Base-by-base conservation (phyloP, 352 stramenopile genomes). In the Pythium aristosporum region DNA sequence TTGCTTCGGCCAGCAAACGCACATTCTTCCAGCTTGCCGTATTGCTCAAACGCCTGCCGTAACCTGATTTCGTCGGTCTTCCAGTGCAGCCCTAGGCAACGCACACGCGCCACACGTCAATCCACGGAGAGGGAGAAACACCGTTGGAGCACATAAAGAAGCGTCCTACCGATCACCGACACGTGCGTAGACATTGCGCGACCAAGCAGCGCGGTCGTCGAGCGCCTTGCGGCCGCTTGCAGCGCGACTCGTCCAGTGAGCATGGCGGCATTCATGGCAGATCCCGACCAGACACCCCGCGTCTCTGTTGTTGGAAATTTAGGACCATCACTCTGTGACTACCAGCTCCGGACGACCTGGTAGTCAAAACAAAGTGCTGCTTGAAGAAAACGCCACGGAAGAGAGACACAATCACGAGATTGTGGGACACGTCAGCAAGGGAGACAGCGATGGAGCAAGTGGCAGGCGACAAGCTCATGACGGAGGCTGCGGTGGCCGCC, bases 31-130 rank as follows among this genome's bases (percentile, higher is more conserved):
- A 92, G 69, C 25, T 65, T 80, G 28, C 84, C 84, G 47, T 76
- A 91, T 6, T 21, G 44, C 2, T 59, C 54, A 62, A 92, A 92
- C 23, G 76, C 77, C 55, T 89, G 47, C 7, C 74, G 80, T 57
- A 93, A 61, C 28, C 79, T 79, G 59, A 74, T 83, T 66, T 91
- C 77, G 57, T 93, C 84, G 48, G 84, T 93, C 77, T 90, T 92
- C 83, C 78, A 89, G 71, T 92, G 83, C 57, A 92, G 68, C 60
- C 83, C 83, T 92, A 54, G 15, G 13, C 52, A 39, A 39, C 34
- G 6, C 34, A 39, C 25, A 52, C 44, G 34, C 1, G 34, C 18
- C 55, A 60, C 53, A 39, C 28, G 62, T 61, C 57, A 64, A 34
- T 21, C 18, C 15, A 11, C 9, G 16, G 3, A 25, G 30, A 16